phyloP scores from a whole-genome alignment of 108 stramenopile genomes.

The Aurantiochytrium sp. region DNA sequence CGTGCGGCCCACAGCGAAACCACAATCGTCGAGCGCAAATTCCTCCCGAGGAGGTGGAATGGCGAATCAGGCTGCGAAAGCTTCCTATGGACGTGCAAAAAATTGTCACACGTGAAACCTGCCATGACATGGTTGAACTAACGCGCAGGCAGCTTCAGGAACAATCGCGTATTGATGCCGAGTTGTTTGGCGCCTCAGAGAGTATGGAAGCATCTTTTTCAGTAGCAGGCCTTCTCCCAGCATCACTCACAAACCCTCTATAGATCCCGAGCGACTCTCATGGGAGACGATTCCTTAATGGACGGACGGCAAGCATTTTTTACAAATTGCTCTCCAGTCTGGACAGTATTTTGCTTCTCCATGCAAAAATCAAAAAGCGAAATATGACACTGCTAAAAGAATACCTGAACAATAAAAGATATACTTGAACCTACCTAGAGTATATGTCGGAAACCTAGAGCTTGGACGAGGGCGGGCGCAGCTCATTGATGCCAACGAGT shows the following conservation, averaged over 20 bases:
- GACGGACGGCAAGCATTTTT: too few relatives aligned
- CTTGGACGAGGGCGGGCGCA: neutral
- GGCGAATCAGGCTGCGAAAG: neutral
- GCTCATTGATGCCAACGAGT: constrained; percentile 24
- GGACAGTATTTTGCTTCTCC: too few relatives aligned
- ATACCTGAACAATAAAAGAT: too few relatives aligned
- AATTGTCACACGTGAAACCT: neutral
- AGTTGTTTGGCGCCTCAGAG: neutral
- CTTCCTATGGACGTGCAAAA: neutral
- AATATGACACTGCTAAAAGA: too few relatives aligned
- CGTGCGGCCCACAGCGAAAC: neutral
- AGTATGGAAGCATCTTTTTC: too few relatives aligned
- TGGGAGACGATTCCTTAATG: too few relatives aligned
- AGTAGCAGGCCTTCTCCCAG: too few relatives aligned
- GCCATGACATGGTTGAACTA: neutral
- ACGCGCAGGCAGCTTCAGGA: neutral
- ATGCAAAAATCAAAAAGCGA: too few relatives aligned
- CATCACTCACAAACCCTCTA: too few relatives aligned
- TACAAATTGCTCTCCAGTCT: too few relatives aligned
- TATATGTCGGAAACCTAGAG: neutral
- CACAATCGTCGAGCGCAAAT: neutral
- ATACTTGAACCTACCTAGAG: too few relatives aligned
- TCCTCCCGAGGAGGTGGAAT: neutral
- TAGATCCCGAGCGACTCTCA: too few relatives aligned
- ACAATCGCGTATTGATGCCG: neutral